phyloP scores from a whole-genome alignment of 768 basidiomycete genomes.

The Phylloporus sp. region DNA sequence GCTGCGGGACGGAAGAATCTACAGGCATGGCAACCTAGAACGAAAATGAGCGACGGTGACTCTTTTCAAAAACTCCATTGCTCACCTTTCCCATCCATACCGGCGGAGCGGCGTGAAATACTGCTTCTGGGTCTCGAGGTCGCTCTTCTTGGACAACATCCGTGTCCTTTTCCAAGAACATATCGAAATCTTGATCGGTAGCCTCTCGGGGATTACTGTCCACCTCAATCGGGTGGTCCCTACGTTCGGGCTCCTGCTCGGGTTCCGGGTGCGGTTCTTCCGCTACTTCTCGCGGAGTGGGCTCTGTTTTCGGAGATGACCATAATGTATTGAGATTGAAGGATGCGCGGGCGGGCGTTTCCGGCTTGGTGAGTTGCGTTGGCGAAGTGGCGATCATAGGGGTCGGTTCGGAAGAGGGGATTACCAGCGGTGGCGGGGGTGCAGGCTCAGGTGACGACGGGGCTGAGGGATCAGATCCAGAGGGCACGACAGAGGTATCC shows the following conservation, averaged over 20 bases:
- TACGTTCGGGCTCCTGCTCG: conserved; percentile 31
- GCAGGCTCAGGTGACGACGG: conserved; percentile 15
- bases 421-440: conserved; percentile 35
- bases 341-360: conserved; percentile 44
- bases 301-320: conserved; percentile 44
- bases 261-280: conserved; percentile 26
- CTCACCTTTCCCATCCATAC: conserved; percentile 77
- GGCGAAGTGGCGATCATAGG: conserved; percentile 23
- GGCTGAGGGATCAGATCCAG: conserved; percentile 5
- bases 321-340: conserved; percentile 75
- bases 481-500: conserved; percentile 10
- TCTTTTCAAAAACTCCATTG: conserved; percentile 3
- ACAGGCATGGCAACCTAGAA: conserved; percentile 73
- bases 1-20: conserved; percentile 64
- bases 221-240: conserved; percentile 43
- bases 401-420: conserved; percentile 37
- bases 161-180: conserved; percentile 64
- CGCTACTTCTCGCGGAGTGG: conserved; percentile 13
- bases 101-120: conserved; percentile 50
- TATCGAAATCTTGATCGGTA: conserved; percentile 81
- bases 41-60: conserved; percentile 14
- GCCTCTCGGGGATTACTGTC: conserved; percentile 38
- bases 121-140: conserved; percentile 40
- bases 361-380: conserved; percentile 34
- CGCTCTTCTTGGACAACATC: conserved; percentile 21